Conservation (phyloP, 306 rosid genomes). For the Dryas drummondii region DNA sequence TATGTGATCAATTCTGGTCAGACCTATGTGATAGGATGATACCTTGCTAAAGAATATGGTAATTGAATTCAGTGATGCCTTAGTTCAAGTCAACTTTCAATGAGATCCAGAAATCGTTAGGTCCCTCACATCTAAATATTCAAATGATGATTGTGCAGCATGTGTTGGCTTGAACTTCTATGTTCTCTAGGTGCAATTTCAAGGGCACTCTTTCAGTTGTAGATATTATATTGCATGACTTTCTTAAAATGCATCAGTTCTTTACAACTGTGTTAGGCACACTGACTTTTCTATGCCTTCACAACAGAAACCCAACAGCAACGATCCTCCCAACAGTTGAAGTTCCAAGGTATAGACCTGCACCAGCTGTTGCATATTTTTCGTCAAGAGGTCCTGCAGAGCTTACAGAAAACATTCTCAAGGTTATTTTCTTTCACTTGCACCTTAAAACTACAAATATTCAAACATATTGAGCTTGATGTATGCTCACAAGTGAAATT, state of each 20-base stretch:
- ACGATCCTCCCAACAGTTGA: constrained; percentile 67
- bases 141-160: not conserved
- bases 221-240: not conserved
- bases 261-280: not conserved
- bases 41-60: not conserved
- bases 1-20: not conserved
- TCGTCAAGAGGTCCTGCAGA: constrained; percentile 89
- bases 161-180: not conserved
- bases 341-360: constrained; percentile 51
- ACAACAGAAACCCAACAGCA: constrained; percentile 66
- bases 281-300: constrained; percentile 7
- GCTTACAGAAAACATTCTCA: constrained; percentile 84
- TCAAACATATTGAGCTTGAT: not conserved
- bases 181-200: not conserved
- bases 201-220: not conserved
- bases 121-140: too few relatives aligned
- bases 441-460: not conserved
- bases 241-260: not conserved
- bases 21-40: not conserved
- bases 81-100: not conserved
- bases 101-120: not conserved
- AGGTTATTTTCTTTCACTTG: constrained; percentile 46
- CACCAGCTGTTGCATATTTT: constrained; percentile 81
- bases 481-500: not conserved
- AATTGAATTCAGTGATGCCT: not conserved